Evolutionary conservation across 2,329 filamentous ascomycete genomes (phyloP).

Genomic region (Beauveria medogensis): DNA sequence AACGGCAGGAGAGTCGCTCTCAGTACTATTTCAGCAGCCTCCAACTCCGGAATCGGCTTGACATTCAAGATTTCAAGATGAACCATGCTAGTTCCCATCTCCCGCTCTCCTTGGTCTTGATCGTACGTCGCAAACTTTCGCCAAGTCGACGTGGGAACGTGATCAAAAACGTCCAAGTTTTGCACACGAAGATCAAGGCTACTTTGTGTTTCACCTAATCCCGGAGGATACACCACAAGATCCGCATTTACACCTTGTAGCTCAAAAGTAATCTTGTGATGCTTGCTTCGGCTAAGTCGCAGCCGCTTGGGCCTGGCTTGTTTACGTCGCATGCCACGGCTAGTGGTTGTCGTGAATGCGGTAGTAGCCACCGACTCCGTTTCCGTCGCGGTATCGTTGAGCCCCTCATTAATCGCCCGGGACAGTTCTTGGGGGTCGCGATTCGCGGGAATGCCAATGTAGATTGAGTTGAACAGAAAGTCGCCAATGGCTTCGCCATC

Average conservation of each 20-base stretch:
- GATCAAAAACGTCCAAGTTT: conserved; percentile 86
- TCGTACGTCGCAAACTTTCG: conserved; percentile 96
- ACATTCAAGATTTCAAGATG: conserved; percentile 85
- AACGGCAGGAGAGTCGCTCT: conserved; percentile 73
- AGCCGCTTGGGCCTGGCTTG: conserved; percentile 50
- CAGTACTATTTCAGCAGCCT: conserved; percentile 83
- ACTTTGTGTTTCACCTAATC: conserved; percentile 72
- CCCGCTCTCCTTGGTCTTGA: conserved; percentile 75
- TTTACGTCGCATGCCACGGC: conserved; percentile 36
- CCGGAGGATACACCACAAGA: conserved; percentile 69
- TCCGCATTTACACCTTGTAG: conserved; percentile 78
- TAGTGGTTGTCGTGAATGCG: conserved; percentile 53
- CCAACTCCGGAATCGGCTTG: conserved; percentile 72
- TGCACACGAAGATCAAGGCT: conserved; percentile 77
- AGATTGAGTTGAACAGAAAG: conserved; percentile 97
- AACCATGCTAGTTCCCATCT: conserved; percentile 81
- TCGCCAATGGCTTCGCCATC: conserved; percentile 86
- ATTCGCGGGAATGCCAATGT: conserved; percentile 85
- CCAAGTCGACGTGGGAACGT: conserved; percentile 93
- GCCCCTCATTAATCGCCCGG: conserved; percentile 75
- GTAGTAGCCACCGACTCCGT: conserved; percentile 83
- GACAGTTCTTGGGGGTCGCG: conserved; percentile 76
- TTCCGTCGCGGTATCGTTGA: conserved; percentile 80
- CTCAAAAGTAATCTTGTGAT: conserved; percentile 94
- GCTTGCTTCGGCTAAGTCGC: conserved; percentile 73